Evolutionary conservation across 164 flowering plant genomes (phyloP).

Genomic region (Vitis cinerea): DNA sequence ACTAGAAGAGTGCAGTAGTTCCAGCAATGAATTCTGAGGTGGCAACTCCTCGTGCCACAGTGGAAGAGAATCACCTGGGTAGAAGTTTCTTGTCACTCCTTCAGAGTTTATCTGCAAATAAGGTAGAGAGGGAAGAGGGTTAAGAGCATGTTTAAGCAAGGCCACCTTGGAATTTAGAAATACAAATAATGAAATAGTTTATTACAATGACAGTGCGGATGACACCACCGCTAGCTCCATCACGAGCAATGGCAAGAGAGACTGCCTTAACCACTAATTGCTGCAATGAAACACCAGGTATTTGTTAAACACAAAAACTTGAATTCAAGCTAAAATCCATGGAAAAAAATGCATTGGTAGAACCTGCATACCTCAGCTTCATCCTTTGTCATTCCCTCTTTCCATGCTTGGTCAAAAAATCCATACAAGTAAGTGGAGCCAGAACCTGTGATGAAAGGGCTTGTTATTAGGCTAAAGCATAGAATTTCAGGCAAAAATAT

Average conservation of each 20-base stretch:
- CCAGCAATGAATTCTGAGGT: constrained; percentile 70
- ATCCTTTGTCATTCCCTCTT: constrained; percentile 88
- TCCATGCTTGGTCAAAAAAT: constrained; percentile 97
- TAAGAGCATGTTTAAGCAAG: not conserved
- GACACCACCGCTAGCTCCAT: constrained; percentile 99
- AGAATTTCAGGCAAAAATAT: no score
- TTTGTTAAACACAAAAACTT: no score
- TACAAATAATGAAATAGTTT: no score
- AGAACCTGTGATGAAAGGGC: constrained; percentile 53
- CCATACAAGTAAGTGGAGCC: constrained; percentile 97
- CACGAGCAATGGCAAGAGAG: constrained; percentile 99
- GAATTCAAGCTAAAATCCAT: no score
- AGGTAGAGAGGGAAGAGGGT: not conserved
- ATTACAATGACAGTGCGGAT: constrained; percentile 96
- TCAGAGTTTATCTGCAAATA: constrained; percentile 74
- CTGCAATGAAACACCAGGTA: constrained; percentile 37
- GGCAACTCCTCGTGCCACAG: constrained; percentile 95
- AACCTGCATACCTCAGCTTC: constrained; percentile 86
- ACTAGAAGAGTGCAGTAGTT: constrained; percentile 39
- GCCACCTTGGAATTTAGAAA: no score
- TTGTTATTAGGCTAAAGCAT: no score
- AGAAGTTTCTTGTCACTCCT: constrained; percentile 80
- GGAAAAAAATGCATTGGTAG: no score
- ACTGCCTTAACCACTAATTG: constrained; percentile 92
- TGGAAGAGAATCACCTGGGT: constrained; percentile 79